Conservation (phyloP, 192 early-diverging fungal species). For the Backusella tuberculispora region DNA sequence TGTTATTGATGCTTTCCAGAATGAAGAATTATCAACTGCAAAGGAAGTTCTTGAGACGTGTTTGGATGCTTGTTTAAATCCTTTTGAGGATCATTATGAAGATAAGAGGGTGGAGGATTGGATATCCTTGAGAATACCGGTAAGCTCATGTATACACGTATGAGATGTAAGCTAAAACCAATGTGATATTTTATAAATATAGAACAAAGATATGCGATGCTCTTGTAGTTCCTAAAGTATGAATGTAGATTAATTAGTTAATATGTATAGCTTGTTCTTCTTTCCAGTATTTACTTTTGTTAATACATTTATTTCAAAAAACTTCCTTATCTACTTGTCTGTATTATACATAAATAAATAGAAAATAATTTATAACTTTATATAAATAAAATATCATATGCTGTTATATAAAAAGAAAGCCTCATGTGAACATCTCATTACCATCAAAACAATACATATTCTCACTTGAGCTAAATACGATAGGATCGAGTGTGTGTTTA, state of each 20-base stretch:
- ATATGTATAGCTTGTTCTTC: too few relatives aligned
- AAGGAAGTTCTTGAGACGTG: constrained; percentile 44
- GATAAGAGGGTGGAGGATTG: constrained; percentile 11
- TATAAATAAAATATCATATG: too few relatives aligned
- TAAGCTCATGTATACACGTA: background rate
- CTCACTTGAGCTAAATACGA: too few relatives aligned
- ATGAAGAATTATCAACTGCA: constrained; percentile 47
- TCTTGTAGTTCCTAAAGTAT: constrained; percentile 14
- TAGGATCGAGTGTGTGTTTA: too few relatives aligned
- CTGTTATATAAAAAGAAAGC: too few relatives aligned
- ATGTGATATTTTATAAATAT: background rate
- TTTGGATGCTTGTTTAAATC: constrained; percentile 56
- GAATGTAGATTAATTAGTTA: background rate
- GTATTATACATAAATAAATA: too few relatives aligned
- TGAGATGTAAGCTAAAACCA: background rate
- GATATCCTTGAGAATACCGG: constrained; percentile 42
- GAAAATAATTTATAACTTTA: too few relatives aligned
- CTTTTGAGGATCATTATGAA: constrained; percentile 52
- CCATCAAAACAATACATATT: too few relatives aligned
- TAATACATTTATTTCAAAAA: too few relatives aligned
- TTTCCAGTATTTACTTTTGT: too few relatives aligned
- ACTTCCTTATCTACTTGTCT: too few relatives aligned
- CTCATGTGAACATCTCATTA: too few relatives aligned
- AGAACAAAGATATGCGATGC: constrained; percentile 16
- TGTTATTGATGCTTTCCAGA: constrained; percentile 51